Base-by-base conservation (phyloP, 352 stramenopile species). In the Peronospora farinosa region DNA sequence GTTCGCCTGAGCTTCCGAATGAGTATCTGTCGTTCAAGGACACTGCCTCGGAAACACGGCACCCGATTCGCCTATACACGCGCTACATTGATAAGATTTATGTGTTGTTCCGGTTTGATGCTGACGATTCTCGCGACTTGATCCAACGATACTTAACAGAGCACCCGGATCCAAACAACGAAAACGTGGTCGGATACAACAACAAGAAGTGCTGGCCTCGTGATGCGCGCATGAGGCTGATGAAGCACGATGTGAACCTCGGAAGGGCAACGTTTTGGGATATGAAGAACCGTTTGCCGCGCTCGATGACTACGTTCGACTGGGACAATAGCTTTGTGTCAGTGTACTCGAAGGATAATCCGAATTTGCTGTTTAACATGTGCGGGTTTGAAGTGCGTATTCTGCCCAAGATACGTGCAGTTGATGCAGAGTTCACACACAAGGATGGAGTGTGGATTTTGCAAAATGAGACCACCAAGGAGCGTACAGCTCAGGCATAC, bases 201-300 rank as follows among this genome's bases (percentile, higher is more conserved):
- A 99, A 99, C 78, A 99, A 99, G 67, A 99, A 98, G 65, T 99
- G 97, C 66, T 99, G 97, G 97, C 97, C 97, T 23, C 86, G 97
- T 41, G 97, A 99, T 67, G 97, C 95, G 31, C 87, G 97, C 31
- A 99, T 99, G 97, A 87, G 97, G 15, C 67, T 99, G 48, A 97
- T 99, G 76, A 99, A 99, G 69, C 95, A 99, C 46, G 97, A 99
- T 71, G 97, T 99, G 4, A 99, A 99, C 64, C 84, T 99, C 25
- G 97, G 97, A 15, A 79, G 97, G 38, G 97, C 96, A 15, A 98
- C 96, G 7, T 99, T 99, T 65, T 99, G 97, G 97, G 96, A 99
- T 71, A 98, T 99, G 74, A 99, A 99, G 76, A 99, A 99, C 64
- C 92, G 97, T 28, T 71, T 99, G 32, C 97, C 97, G 41, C 83